phyloP scores from a whole-genome alignment of 1,284 basidiomycete genomes.

The Microbotryum scabiosae region DNA sequence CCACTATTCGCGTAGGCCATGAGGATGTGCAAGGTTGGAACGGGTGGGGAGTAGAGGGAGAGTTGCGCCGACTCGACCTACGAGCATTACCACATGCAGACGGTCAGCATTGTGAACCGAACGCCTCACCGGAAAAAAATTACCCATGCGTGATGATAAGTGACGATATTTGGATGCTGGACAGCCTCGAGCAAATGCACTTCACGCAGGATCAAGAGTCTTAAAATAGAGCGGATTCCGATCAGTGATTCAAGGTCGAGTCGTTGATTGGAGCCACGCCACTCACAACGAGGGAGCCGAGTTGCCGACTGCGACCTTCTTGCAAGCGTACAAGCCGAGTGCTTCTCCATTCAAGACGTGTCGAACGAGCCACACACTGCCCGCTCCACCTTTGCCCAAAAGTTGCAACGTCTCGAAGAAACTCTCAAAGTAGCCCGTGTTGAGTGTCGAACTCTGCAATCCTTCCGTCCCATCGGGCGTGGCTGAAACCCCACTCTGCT shows the following conservation, averaged over 20 bases:
- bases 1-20: slow-evolving; percentile 35
- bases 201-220: slow-evolving; percentile 29
- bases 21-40: slow-evolving; percentile 32
- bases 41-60: slow-evolving; percentile 18
- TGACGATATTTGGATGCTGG: slow-evolving; percentile 33
- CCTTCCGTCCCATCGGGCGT: background rate
- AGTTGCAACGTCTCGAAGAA: slow-evolving; percentile 32
- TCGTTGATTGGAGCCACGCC: background rate
- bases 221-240: background rate
- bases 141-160: slow-evolving; percentile 32
- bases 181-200: slow-evolving; percentile 34
- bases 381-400: slow-evolving; percentile 29
- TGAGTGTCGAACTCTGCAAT: slow-evolving; percentile 18
- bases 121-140: no score
- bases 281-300: slow-evolving; percentile 18
- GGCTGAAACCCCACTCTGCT: no score
- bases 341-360: slow-evolving; percentile 34
- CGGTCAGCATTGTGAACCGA: background rate
- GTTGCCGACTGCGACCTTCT: slow-evolving; percentile 32
- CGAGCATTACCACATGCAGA: background rate
- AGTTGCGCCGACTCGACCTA: slow-evolving; percentile 26
- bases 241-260: background rate
- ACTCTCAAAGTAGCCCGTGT: slow-evolving; percentile 29
- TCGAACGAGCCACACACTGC: slow-evolving; percentile 30
- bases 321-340: slow-evolving; percentile 33